phyloP scores from a whole-genome alignment of 768 basidiomycete species.

The Coprinopsis marcescibilis region DNA sequence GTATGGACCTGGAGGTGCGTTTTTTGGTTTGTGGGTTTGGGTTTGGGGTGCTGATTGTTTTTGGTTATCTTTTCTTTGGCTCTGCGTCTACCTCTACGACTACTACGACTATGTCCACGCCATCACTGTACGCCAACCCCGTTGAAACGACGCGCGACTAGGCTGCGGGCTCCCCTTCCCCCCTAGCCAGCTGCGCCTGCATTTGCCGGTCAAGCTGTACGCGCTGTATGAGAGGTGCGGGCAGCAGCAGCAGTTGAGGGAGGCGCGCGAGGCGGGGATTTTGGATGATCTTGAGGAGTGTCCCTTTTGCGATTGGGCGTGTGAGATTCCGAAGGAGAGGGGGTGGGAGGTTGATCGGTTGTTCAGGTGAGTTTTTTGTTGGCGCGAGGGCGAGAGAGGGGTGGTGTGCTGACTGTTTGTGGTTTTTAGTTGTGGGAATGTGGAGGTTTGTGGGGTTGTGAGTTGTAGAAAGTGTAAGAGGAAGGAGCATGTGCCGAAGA shows the following conservation, averaged over 20 bases:
- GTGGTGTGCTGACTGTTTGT: neutral
- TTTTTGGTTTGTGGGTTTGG: neutral
- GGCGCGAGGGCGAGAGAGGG: neutral
- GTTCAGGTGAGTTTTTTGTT: slow-evolving; percentile 30
- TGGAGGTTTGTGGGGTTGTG: slow-evolving; percentile 63
- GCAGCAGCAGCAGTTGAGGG: slow-evolving; percentile 52
- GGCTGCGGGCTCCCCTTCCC: slow-evolving; percentile 45
- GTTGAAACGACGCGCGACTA: neutral
- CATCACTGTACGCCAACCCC: neutral
- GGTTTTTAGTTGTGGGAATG: slow-evolving; percentile 48
- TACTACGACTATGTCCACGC: neutral
- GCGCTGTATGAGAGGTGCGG: slow-evolving; percentile 54
- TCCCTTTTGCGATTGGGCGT: slow-evolving; percentile 85
- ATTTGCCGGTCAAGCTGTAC: slow-evolving; percentile 62
- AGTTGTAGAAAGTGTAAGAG: slow-evolving; percentile 80
- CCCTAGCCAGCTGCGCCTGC: slow-evolving; percentile 59
- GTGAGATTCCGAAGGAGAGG: slow-evolving; percentile 68
- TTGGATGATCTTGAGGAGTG: slow-evolving; percentile 86
- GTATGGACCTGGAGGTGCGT: too few species aligned
- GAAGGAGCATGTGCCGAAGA: slow-evolving; percentile 79
- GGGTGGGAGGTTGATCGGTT: slow-evolving; percentile 53
- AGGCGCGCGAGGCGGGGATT: slow-evolving; percentile 71
- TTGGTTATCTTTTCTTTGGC: neutral
- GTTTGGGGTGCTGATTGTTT: neutral
- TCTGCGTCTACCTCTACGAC: neutral